Evolutionary conservation across 495 filamentous ascomycete species (phyloP).

Genomic region (Hypoxylon crocopeplum): DNA sequence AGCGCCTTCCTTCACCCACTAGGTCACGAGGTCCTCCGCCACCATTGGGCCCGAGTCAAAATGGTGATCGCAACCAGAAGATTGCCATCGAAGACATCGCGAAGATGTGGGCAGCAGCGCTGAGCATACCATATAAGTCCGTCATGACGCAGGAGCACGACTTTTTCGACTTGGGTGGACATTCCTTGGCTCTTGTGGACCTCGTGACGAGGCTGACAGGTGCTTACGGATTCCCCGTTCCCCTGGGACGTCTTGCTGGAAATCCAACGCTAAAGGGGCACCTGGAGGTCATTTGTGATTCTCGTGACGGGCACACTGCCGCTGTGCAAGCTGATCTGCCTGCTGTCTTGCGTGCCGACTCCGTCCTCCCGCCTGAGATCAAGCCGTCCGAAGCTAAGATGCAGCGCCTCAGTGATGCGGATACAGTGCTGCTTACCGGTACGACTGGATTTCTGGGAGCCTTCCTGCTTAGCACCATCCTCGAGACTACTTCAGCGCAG

Average conservation of each 20-base stretch:
- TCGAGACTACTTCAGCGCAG: slow-evolving; percentile 62
- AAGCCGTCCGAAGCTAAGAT: slow-evolving; percentile 53
- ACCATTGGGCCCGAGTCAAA: slow-evolving; percentile 34
- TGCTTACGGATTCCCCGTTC: slow-evolving; percentile 67
- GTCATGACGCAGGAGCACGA: slow-evolving; percentile 65
- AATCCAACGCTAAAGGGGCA: slow-evolving; percentile 68
- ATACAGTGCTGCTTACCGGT: slow-evolving; percentile 57
- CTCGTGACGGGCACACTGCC: slow-evolving; percentile 69
- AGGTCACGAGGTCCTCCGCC: slow-evolving; percentile 42
- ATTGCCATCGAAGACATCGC: slow-evolving; percentile 63
- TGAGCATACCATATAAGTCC: slow-evolving; percentile 59
- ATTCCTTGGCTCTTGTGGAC: slow-evolving; percentile 71
- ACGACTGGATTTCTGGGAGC: slow-evolving; percentile 51
- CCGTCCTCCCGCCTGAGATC: slow-evolving; percentile 65
- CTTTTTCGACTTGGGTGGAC: slow-evolving; percentile 75
- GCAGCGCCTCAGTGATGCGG: slow-evolving; percentile 60
- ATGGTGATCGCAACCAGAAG: slow-evolving; percentile 49
- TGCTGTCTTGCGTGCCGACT: slow-evolving; percentile 64
- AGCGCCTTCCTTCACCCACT: slow-evolving; percentile 62
- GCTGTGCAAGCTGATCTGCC: slow-evolving; percentile 71
- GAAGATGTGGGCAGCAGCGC: slow-evolving; percentile 64
- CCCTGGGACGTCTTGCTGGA: slow-evolving; percentile 67
- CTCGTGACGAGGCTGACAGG: slow-evolving; percentile 64
- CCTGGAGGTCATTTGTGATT: slow-evolving; percentile 61
- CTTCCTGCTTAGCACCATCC: slow-evolving; percentile 47